Percentiles rank a stretch among this genome's conserved stretches.
These are phyloP conservation scores for Xylona heveae DNA, from an alignment of 495 filamentous ascomycete species.

Conservation along the genomic window DNA sequence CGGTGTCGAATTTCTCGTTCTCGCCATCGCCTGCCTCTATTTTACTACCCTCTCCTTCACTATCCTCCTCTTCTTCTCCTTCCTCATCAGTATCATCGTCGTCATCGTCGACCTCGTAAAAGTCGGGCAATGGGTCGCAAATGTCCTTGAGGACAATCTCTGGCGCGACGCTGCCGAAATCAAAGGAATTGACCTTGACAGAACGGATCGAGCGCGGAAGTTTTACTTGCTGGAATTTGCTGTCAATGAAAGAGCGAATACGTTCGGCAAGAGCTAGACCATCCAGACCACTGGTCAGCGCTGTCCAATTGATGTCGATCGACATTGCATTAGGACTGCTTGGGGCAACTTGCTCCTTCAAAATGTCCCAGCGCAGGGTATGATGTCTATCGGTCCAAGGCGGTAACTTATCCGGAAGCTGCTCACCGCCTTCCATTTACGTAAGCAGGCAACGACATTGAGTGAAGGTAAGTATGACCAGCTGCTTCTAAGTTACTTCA, in stretches of 20 bases:
- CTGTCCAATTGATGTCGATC: slow-evolving; percentile 89
- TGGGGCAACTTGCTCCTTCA: background rate
- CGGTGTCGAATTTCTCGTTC: slow-evolving; percentile 7
- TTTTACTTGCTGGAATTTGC: slow-evolving; percentile 77
- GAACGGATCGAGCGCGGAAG: slow-evolving; percentile 92
- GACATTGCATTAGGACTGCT: too few relatives aligned
- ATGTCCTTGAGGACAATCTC: slow-evolving; percentile 88
- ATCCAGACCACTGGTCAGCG: slow-evolving; percentile 73
- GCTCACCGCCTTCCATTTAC: too few relatives aligned
- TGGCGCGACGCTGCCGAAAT: slow-evolving; percentile 67
- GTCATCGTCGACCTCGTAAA: slow-evolving; percentile 72
- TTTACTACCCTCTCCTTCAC: slow-evolving; percentile 6
- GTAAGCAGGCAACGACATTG: too few relatives aligned
- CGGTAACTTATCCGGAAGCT: too few relatives aligned
- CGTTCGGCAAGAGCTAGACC: slow-evolving; percentile 59
- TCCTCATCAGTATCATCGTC: slow-evolving; percentile 24
- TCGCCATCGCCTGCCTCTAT: slow-evolving; percentile 8
- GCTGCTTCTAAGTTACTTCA: too few relatives aligned
- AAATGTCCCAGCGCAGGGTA: too few relatives aligned
- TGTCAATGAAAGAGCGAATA: slow-evolving; percentile 86
- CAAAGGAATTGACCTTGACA: slow-evolving; percentile 82
- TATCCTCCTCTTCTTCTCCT: slow-evolving; percentile 18
- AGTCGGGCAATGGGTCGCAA: slow-evolving; percentile 83
- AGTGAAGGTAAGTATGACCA: too few relatives aligned
- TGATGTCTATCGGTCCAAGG: too few relatives aligned